A percentile compares a stretch with the other conserved stretches of the same genome.
Evolutionary conservation across 108 stramenopile species (phyloP).

Genomic region (Epipyxis sp.): DNA sequence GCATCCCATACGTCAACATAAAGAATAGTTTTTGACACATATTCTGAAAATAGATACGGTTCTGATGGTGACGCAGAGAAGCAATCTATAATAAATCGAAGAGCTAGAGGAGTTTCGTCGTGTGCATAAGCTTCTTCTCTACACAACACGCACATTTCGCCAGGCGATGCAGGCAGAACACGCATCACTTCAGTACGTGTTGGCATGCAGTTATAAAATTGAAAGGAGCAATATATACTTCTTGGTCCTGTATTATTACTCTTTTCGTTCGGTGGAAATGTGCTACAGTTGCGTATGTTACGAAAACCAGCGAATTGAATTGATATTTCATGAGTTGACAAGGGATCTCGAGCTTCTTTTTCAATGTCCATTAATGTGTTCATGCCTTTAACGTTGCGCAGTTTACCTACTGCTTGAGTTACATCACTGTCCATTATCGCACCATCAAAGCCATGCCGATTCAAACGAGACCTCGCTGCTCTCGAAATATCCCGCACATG

Average conservation of each 20-base stretch:
- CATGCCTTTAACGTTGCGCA: neutral
- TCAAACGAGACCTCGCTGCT: constrained; percentile 1
- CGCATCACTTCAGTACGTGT: constrained; percentile 59
- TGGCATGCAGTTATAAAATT: constrained; percentile 53
- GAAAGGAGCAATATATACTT: constrained; percentile 58
- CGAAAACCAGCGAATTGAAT: constrained; percentile 61
- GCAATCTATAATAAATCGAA: constrained; percentile 53
- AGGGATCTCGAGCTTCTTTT: constrained; percentile 39
- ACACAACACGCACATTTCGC: neutral
- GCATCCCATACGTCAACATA: constrained; percentile 63
- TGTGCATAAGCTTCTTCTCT: constrained; percentile 29
- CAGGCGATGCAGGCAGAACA: constrained; percentile 36
- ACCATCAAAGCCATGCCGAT: constrained; percentile 8
- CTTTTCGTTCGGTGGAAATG: neutral
- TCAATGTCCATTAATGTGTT: constrained; percentile 45
- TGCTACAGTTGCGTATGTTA: neutral
- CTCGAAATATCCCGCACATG: neutral
- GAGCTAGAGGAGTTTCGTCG: constrained; percentile 39
- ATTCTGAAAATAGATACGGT: constrained; percentile 44
- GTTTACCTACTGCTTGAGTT: neutral
- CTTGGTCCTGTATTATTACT: constrained; percentile 41
- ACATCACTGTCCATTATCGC: neutral
- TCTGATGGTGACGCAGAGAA: constrained; percentile 37
- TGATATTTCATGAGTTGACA: constrained; percentile 51
- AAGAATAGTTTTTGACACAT: constrained; percentile 48